Evolutionary conservation across 2,329 filamentous ascomycete species (phyloP).

Genomic region (Botrytis fragariae): DNA sequence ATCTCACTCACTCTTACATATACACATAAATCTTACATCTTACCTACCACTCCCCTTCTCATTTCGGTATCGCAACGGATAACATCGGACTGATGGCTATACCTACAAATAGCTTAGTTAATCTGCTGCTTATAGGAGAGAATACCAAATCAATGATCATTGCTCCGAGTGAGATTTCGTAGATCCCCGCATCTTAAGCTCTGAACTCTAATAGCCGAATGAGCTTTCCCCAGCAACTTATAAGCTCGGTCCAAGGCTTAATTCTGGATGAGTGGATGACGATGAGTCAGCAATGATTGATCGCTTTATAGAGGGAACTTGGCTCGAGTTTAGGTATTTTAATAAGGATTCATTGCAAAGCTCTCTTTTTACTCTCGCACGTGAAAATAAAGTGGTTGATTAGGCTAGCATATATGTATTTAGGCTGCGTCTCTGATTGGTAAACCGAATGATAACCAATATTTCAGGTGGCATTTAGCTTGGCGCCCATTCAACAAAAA

Average conservation of each 20-base stretch:
- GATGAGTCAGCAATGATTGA: not conserved
- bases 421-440: not conserved
- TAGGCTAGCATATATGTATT: not conserved
- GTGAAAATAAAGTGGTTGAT: not conserved
- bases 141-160: not conserved
- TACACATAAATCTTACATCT: not conserved
- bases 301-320: not conserved
- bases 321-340: not conserved
- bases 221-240: not conserved
- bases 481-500: not conserved
- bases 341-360: not conserved
- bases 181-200: not conserved
- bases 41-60: not conserved
- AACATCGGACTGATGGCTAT: not conserved
- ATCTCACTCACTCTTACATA: not conserved
- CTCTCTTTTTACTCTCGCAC: not conserved
- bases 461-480: not conserved
- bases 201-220: not conserved
- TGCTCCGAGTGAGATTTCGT: not conserved
- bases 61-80: not conserved
- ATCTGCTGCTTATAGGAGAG: not conserved
- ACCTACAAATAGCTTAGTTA: not conserved
- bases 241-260: not conserved
- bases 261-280: not conserved
- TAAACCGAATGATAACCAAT: not conserved